Base-by-base conservation (phyloP, 1,284 basidiomycete species). In the Bondarzewia mesenterica region DNA sequence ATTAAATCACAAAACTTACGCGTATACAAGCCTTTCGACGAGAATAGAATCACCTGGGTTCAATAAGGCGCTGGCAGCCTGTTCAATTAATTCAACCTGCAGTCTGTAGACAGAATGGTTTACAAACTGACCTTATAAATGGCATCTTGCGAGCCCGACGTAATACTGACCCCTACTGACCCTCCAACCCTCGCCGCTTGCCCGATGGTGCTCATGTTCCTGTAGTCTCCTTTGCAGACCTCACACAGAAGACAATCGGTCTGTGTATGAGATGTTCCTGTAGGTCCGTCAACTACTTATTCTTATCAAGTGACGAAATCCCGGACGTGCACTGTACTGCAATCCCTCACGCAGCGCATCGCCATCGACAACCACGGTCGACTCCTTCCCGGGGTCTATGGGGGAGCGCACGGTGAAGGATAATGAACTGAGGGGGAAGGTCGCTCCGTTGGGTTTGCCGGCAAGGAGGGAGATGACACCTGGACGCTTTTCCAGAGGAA, bases 381-480 rank as follows among this genome's bases (percentile, higher is more conserved):
- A 63, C 44, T 76, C 72, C 50, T 71, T 60, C n/a, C 59, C 60
- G 35, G 70, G 60, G 50, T 76, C 63, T 25, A 59, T 65, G 1
- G 77, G 82, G 6, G 58, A 73, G 16, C 72, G 71, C n/a, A 63
- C 57, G 25, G 58, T 77, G 59, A 89, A 75, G 42, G 74, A 78
- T 54, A 96, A 67, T 1, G 81, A 80, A 6, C 82, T 81, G 64
- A 98, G 87, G 1, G 94, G 94, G 69, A 97, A 98, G 15, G 90
- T 89, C 4, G 74, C 69, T n/a, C 85, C 78, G 62, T 95, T 95
- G 22, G 95, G 95, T 67, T 89, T 89, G 39, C 86, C 86, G 0
- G 84, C 83, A n/a, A 93, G 78, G 50, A 96, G 74, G 15, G 91
- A 93, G 49, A 97, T 85, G 54, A 95, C 68, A 3, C 88, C 89